phyloP scores from a whole-genome alignment of 2,329 filamentous ascomycete species.

The Calonectria fujianensis region DNA sequence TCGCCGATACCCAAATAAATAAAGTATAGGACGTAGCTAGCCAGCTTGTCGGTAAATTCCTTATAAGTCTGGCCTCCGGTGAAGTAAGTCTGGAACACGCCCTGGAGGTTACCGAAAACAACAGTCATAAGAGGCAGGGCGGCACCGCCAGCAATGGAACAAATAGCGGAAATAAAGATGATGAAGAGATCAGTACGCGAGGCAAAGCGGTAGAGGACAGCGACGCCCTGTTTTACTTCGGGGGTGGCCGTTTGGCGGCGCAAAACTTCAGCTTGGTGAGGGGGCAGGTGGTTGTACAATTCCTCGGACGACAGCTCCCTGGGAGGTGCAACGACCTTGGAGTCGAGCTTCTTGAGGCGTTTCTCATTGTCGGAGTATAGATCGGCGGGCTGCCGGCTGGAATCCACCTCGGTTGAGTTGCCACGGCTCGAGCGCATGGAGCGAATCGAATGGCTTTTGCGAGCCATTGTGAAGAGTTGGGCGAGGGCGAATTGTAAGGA shows the following conservation, averaged over 20 bases:
- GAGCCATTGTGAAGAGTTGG: slow-evolving; percentile 48
- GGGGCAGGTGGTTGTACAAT: slow-evolving; percentile 77
- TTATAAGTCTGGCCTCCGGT: slow-evolving; percentile 65
- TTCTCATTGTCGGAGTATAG: slow-evolving; percentile 46
- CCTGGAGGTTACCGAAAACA: slow-evolving; percentile 85
- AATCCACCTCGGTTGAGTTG: slow-evolving; percentile 58
- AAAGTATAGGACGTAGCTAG: slow-evolving; percentile 84
- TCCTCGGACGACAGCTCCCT: slow-evolving; percentile 66
- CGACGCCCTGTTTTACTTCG: slow-evolving; percentile 77
- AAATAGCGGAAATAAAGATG: slow-evolving; percentile 76
- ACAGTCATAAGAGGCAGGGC: slow-evolving; percentile 88
- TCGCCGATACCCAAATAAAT: slow-evolving; percentile 89
- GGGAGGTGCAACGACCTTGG: slow-evolving; percentile 60
- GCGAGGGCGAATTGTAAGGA: slow-evolving; percentile 11
- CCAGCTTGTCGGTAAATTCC: slow-evolving; percentile 77
- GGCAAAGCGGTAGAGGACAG: slow-evolving; percentile 82
- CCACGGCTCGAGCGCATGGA: slow-evolving; percentile 60
- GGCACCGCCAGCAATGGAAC: slow-evolving; percentile 83
- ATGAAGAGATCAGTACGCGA: slow-evolving; percentile 79
- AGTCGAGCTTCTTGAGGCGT: slow-evolving; percentile 65
- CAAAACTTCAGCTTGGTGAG: slow-evolving; percentile 80
- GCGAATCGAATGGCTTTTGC: slow-evolving; percentile 54
- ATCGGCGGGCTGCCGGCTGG: slow-evolving; percentile 40
- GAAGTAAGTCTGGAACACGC: slow-evolving; percentile 81
- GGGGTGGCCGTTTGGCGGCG: slow-evolving; percentile 81